Conservation (phyloP, 306 rosid species). For the Mimosa pudica region DNA sequence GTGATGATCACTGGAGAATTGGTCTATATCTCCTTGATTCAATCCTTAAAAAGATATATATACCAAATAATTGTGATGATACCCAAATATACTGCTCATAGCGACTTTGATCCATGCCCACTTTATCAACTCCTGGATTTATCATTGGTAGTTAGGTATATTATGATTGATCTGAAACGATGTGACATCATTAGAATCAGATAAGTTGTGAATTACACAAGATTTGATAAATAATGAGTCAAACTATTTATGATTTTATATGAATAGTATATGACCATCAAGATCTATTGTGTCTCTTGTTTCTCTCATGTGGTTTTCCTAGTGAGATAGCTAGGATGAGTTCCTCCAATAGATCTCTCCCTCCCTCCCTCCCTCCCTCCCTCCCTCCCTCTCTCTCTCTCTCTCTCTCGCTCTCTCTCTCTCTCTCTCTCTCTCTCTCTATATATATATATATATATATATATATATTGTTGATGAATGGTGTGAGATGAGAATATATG, state of each 20-base stretch:
- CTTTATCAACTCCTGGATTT: constrained; percentile 44
- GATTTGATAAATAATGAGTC: background rate
- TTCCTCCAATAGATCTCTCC: background rate
- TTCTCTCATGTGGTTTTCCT: background rate
- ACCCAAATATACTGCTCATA: background rate
- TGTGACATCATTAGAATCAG: background rate
- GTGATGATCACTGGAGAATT: too few relatives aligned
- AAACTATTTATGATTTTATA: background rate
- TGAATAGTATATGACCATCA: background rate
- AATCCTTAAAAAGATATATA: background rate
- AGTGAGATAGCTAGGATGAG: background rate
- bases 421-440: background rate
- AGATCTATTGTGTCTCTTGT: background rate
- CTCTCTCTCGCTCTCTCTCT: background rate
- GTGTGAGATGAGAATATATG: background rate
- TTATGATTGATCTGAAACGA: background rate
- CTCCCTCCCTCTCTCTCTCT: background rate
- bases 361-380: too few relatives aligned
- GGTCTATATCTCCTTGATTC: too few relatives aligned
- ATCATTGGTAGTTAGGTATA: constrained; percentile 5
- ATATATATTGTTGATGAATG: background rate
- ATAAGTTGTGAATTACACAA: background rate
- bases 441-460: too few relatives aligned
- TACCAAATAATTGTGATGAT: background rate
- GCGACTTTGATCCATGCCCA: constrained; percentile 50